Evolutionary conservation across 441 rosid species (phyloP), one percentile per base, ranked within the genome.

Genomic region (Arabidopsis hybrid): DNA sequence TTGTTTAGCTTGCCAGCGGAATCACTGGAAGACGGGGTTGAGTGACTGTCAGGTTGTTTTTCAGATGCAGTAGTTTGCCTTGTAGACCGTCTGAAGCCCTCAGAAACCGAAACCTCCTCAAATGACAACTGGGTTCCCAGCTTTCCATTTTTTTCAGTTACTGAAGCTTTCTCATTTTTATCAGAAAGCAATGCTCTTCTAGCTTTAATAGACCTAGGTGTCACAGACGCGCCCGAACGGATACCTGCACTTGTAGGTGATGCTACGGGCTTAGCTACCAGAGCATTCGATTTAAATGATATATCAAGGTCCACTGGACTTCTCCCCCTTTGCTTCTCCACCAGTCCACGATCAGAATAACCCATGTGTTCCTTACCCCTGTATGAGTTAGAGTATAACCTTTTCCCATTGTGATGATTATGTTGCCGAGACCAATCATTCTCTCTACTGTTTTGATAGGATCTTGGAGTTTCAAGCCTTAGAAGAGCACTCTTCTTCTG

Each of bases 401-500:
- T 69, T 50, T 72, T 72, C 66, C 82, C 89, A 77, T 67, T 82
- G 57, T 58, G 76, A 71, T 79, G 66, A 78, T 77, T 69, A 9
- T 57, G 78, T 69, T 79, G 72, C 62, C 79, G 85, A 32, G 75
- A 72, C 65, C 81, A 69, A 36, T 85, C 86, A 63, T 83, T 83
- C 35, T 86, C 93, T 56, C 89, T 85, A 67, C 72, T 78, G 78
- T 80, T 85, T 62, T 74, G 82, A 74, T 53, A 67, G 13, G 84
- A 84, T 71, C 84, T 88, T 13, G 84, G 85, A 69, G 58, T 45
- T 78, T 90, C 97, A 82, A 91, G 86, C 88, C 99, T 87, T 72
- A 86, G 84, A 52, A 93, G 77, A 77, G 86, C 99, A 86, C 97
- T 95, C 87, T 82, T 95, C 82, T 91, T 93, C 76, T 81, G 92